Evolutionary conservation across 2,329 filamentous ascomycete genomes (phyloP), one percentile per base, ranked within the genome.

Genomic region (Penicillium thymicola): DNA sequence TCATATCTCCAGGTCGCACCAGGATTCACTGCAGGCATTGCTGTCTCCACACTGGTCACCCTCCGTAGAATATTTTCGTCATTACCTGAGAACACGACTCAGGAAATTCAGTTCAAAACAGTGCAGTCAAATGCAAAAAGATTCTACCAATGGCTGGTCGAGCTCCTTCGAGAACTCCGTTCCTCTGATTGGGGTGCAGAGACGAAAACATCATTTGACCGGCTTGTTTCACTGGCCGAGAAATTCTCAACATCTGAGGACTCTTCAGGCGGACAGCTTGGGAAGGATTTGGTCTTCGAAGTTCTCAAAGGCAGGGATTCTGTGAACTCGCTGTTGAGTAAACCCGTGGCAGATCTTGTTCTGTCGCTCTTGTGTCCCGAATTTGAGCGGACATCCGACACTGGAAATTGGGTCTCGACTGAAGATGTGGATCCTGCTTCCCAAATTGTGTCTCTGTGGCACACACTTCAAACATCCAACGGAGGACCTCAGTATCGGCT

Each of bases 81-180:
- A 2, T 85, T 84, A 32, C 88, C 92, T 65, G 85, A 89, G 13
- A 91, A 86, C 65, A 93, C 89, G 4, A 93, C 90, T 0, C 90
- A 96, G 65, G 90, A 95, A 69, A 90, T 83, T 57, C 90, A 96
- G 65, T 89, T 93, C 70, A 83, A 83, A 61, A 82, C 83, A 6
- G 96, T 91, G 0, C 85, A 92, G 78, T 84, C 80, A 58, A 93
- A 89, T 66, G 88, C 90, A 7, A 82, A 87, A 59, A 76, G 73
- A 1, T 97, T 99, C 65, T 87, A 92, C 64, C 71, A 77, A 11
- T 97, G 92, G 92, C 84, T 97, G 48, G 82, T 83, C 9, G 77
- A 82, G 45, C 92, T 89, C 63, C 78, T 97, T 4, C 76, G 82
- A 16, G 72, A 76, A 0, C 93, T 89, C 61, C 74, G 80, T 8